Base-by-base conservation (phyloP, 1,139 yeast species). In the Pneumocystis jirovecii region DNA sequence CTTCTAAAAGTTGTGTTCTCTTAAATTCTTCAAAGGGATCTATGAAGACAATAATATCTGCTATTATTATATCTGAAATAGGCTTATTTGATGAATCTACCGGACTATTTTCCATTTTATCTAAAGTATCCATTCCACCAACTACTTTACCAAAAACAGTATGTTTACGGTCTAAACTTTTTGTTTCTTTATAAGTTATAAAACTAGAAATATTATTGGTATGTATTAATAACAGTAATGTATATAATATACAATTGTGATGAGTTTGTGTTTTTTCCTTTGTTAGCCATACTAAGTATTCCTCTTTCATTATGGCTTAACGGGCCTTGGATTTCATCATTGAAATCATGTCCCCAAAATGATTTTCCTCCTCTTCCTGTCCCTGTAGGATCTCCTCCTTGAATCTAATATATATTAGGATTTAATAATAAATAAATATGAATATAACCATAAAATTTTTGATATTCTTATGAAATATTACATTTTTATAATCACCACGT, bases 221-320 rank as follows among this genome's bases (percentile, higher is more conserved):
- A 25, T 50, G 15, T 25, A 17, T 40, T 40, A 34, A 44, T n/a
- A 29, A 29, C 37, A 15, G 35, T 39, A 61, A 34, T 40, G 17
- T n/a, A 40, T 29, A 56, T n/a, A 21, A 63, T 65, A n/a, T 61
- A 66, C 68, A 90, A 89, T 73, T 88, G 96, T 0, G 91, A 84
- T 15, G 84, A 81, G 70, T 87, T 87, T 6, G 86, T 77, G 69
- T 84, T 74, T 59, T 80, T 77, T 3, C 88, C 89, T 59, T 79
- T 76, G 71, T 87, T 87, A 2, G 95, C 95, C 89, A 87, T 85
- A 60, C 93, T 85, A 74, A 89, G 79, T 73, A 86, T 81, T 75
- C 96, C 96, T 70, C 95, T 86, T 73, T 80, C 84, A 77, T 82
- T 83, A 80, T 89, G 96, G 74, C 78, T 86, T 79, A 84, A 83